Evolutionary conservation across 495 filamentous ascomycete species (phyloP).

Genomic region (Penicillium cataractarum): DNA sequence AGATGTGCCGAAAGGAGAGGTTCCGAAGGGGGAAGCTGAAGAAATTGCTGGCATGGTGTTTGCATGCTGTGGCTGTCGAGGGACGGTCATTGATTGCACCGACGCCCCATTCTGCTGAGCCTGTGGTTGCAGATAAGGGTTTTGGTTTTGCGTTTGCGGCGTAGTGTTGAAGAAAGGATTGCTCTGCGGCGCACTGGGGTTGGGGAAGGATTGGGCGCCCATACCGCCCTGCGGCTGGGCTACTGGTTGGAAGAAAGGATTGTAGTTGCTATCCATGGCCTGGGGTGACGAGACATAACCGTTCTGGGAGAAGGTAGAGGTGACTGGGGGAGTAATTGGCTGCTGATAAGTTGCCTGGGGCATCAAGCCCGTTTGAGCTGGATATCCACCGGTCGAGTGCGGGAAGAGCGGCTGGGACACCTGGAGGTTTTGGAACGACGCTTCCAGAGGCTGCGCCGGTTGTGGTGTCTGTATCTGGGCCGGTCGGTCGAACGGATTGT

Average conservation of each 20-base stretch:
- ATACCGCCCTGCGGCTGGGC: conserved; percentile 44
- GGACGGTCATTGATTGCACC: conserved; percentile 37
- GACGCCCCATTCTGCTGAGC: conserved; percentile 20
- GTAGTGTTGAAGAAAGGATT: conserved; percentile 60
- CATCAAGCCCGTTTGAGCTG: conserved; percentile 54
- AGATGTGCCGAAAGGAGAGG: conserved; percentile 39
- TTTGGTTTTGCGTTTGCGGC: conserved; percentile 37
- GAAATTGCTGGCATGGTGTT: conserved; percentile 48
- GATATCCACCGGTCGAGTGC: conserved; percentile 79
- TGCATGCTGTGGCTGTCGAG: conserved; percentile 40
- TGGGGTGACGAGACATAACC: conserved; percentile 47
- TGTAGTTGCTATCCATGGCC: conserved; percentile 52
- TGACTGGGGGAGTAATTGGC: conserved; percentile 62
- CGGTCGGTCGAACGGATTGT: conserved; percentile 71
- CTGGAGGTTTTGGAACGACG: conserved; percentile 74
- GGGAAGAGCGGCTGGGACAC: conserved; percentile 76
- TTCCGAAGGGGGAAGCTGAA: conserved; percentile 37
- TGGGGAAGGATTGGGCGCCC: conserved; percentile 34
- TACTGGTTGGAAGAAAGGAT: conserved; percentile 65
- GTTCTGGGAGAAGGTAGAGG: conserved; percentile 58
- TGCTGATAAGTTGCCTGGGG: conserved; percentile 54
- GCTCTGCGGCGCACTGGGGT: conserved; percentile 38
- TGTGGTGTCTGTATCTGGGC: conserved; percentile 35
- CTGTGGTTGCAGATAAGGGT: conserved; percentile 30
- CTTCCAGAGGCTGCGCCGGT: conserved; percentile 63